A percentile compares a stretch with the other conserved stretches of the same genome.
phyloP scores from a whole-genome alignment of 2,329 filamentous ascomycete genomes.

The Ophiostoma novo-ulmi region DNA sequence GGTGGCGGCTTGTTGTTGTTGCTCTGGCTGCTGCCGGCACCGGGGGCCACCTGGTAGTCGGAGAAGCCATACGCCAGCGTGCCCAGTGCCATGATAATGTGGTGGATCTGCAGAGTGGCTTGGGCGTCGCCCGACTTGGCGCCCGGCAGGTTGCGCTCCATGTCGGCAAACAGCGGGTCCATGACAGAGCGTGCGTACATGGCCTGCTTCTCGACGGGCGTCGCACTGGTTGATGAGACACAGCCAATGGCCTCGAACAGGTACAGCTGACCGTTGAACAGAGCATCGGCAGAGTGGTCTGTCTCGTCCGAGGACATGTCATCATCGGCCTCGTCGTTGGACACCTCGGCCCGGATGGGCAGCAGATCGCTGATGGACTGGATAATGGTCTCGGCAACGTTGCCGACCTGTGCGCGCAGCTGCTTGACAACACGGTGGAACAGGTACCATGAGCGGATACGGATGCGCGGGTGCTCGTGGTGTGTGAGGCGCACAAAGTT shows the following conservation, averaged over 20 bases:
- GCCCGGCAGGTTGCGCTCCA: conserved; percentile 70
- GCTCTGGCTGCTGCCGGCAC: conserved; percentile 48
- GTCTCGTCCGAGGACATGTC: conserved; percentile 95
- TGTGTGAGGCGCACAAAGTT: conserved; percentile 89
- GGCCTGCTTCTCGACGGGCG: conserved; percentile 78
- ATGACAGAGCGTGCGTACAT: conserved; percentile 83
- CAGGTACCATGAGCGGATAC: conserved; percentile 91
- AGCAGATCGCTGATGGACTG: conserved; percentile 84
- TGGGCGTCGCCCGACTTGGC: conserved; percentile 79
- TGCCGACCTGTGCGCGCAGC: conserved; percentile 74
- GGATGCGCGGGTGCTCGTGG: conserved; percentile 79
- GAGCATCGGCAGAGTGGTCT: conserved; percentile 80
- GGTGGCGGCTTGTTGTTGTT: conserved; percentile 43
- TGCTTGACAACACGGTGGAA: conserved; percentile 92
- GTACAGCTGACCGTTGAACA: conserved; percentile 87
- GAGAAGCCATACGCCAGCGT: conserved; percentile 90
- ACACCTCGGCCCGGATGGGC: conserved; percentile 82
- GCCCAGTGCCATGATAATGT: conserved; percentile 92
- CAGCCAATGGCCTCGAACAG: conserved; percentile 92
- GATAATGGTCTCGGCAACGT: conserved; percentile 86
- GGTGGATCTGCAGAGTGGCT: conserved; percentile 83
- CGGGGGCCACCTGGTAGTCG: conserved; percentile 60
- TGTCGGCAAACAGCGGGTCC: conserved; percentile 82
- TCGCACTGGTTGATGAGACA: conserved; percentile 74
- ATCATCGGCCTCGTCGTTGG: conserved; percentile 71